Base-by-base conservation (phyloP, 805 yeast species). In the Limtongia smithiae region DNA sequence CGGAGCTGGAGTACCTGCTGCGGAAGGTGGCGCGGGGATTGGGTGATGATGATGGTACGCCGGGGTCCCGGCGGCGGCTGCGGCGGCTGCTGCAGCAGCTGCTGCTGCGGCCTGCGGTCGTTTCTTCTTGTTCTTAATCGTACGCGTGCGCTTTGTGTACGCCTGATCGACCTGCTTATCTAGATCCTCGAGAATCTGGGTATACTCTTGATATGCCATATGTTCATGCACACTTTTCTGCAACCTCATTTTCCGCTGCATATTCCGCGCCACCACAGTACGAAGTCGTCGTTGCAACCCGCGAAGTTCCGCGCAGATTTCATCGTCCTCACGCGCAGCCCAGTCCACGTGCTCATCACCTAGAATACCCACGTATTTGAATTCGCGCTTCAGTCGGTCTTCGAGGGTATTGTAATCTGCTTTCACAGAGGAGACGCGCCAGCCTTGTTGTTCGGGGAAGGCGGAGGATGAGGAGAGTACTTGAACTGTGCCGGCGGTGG, bases 161-260 rank as follows among this genome's bases (percentile, higher is more conserved):
- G 95, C 90, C 66, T 87, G 97, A 65, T 93, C 98, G 32, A 93
- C 90, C 68, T 93, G 99, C 65, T 91, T 93, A 66, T 93, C 97
- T 58, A 93, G 73, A 64, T 93, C 97, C 49, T 93, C 97, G 51
- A 89, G 68, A 45, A 93, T 90, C 11, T 91, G 84, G 50, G 82
- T 74, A 66, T 87, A 93, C 66, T 93, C 98, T 65, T 91, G 96
- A 81, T 90, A 93, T 24, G 97, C 96, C 60, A 93, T 74, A 60
- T 86, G 95, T 57, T 85, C 93, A 59, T 89, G 91, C 14, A 93
- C 76, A 0, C 83, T 60, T 0, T 95, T 94, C 22, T 82, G 69
- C 32, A 93, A 63, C 35, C 72, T 69, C 50, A 78, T 74, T 66
- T 86, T 86, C 46, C 91, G 73, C 52, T 76, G 78, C 48, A 81